phyloP scores from a whole-genome alignment of 768 basidiomycete species.

The Boletus sp. region DNA sequence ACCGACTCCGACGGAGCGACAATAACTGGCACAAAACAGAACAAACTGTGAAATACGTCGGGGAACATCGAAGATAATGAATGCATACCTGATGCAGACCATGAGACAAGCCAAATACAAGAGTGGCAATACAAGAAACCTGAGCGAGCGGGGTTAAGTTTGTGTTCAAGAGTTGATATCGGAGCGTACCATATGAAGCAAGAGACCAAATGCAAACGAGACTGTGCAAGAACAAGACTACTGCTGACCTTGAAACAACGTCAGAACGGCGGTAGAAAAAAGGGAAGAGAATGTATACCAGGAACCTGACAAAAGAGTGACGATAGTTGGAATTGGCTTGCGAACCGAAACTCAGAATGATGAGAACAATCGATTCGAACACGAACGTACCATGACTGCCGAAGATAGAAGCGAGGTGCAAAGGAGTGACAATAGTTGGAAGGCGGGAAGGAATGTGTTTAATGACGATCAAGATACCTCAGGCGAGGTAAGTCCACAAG shows the following conservation, averaged over 20 bases:
- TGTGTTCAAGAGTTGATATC: neutral
- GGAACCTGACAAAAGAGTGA: conserved; percentile 8
- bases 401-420: neutral
- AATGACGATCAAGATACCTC: neutral
- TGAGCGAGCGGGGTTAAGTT: neutral
- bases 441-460: neutral
- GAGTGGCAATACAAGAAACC: neutral
- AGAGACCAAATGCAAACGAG: neutral
- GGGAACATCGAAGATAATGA: neutral
- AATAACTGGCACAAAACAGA: conserved; percentile 1
- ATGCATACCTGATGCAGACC: conserved; percentile 6
- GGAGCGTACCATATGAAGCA: conserved; percentile 1
- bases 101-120: neutral
- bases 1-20: neutral
- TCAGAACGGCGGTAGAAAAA: neutral
- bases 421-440: conserved; percentile 22
- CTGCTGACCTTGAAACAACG: neutral
- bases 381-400: conserved; percentile 1
- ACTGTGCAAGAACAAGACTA: neutral
- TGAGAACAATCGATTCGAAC: neutral
- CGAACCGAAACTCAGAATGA: neutral
- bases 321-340: conserved; percentile 11
- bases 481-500: neutral
- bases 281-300: neutral
- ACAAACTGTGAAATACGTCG: neutral